These are phyloP conservation scores for Ajuga reptans DNA, from an alignment of 305 asterid species.

Conservation along the genomic window DNA sequence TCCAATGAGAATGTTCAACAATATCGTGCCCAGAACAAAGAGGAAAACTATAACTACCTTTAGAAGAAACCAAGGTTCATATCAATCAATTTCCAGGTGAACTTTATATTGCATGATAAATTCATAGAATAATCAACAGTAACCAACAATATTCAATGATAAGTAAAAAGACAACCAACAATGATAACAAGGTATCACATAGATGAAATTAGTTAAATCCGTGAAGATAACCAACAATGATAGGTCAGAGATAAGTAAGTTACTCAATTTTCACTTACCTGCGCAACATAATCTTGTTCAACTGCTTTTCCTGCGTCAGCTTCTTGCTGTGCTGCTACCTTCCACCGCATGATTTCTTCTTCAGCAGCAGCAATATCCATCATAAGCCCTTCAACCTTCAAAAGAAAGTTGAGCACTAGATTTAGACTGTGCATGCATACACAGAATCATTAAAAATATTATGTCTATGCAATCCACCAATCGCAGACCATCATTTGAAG, in stretches of 20 bases:
- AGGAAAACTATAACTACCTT: constrained; percentile 4
- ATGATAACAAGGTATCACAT: not conserved
- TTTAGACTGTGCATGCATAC: constrained; percentile 3
- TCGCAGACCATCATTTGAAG: not conserved
- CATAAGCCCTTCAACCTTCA: constrained; percentile 93
- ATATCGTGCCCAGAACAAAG: constrained; percentile 2
- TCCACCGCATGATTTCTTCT: constrained; percentile 94
- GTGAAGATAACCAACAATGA: constrained; percentile 9
- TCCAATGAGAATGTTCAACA: not conserved
- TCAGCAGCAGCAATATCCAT: constrained; percentile 78
- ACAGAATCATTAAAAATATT: not conserved
- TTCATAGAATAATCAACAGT: not conserved
- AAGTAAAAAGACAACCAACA: too few species aligned
- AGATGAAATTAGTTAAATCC: constrained; percentile 5
- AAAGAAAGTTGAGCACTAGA: constrained; percentile 10
- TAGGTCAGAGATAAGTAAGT: constrained; percentile 18
- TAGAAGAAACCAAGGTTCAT: constrained; percentile 1
- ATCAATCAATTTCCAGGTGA: constrained; percentile 6
- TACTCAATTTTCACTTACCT: constrained; percentile 36
- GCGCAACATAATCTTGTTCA: constrained; percentile 64
- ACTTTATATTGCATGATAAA: not conserved
- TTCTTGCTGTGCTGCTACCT: constrained; percentile 90
- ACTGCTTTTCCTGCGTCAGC: constrained; percentile 93
- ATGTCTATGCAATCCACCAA: not conserved
- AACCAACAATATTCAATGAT: too few species aligned